Evolutionary conservation across 2,329 filamentous ascomycete genomes (phyloP), one percentile per base, ranked within the genome.

Genomic region (Metarhizium anisopliae): DNA sequence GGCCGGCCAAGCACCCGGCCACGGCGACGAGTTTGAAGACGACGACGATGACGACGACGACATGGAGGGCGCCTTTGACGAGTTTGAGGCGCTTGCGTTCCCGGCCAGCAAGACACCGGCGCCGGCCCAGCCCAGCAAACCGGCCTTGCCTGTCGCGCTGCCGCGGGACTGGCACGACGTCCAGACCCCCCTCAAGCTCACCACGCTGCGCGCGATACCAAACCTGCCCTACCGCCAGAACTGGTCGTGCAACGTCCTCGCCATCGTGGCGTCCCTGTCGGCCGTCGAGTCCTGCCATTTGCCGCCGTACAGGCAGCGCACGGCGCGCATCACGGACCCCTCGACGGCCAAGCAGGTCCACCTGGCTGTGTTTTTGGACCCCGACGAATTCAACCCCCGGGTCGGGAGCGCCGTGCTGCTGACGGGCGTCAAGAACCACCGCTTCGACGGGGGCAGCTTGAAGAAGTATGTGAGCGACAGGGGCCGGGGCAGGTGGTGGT

Each of bases 341-440:
- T 79, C 78, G 1, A 82, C 78, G 0, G 59, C 70, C 6, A 81
- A 81, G 61, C 76, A 74, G 20, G 76, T 83, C 4, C 74, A 77
- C 43, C 63, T 83, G 3, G 81, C 79, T 0, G 76, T 82, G 0
- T 82, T 82, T 52, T 70, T 82, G 4, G 77, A 82, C 30, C 74
- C 80, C 0, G 74, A 77, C 2, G 61, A 63, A 0, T 83, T 83
- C 59, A 59, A 56, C 1, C 80, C 80, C 0, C 55, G 49, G 0
- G 62, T 81, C 0, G 80, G 80, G 3, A 77, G 73, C 52, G 74
- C 75, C 0, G 75, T 82, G 1, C 59, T 83, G 4, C 66, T 83
- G 0, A 70, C 77, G 0, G 79, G 79, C 0, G 79, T 82, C 2
- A 83, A 83, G 67, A 83, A 83, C 36, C 80, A 83, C 52, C 66